Conservation (phyloP, 768 basidiomycete species). For the Xerocomellus dryophilus region DNA sequence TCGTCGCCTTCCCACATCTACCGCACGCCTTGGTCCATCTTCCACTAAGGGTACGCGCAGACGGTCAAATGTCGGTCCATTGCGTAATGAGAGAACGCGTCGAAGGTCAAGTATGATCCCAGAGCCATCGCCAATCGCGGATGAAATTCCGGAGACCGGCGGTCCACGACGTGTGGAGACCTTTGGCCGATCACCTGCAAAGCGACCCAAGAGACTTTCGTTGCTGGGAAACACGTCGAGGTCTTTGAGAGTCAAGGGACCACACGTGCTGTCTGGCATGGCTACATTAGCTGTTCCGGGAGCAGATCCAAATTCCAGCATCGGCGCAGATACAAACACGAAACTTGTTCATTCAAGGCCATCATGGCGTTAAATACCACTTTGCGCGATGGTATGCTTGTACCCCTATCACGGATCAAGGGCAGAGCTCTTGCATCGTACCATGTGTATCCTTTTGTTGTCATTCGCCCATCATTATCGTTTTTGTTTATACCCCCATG, state of each 20-base stretch:
- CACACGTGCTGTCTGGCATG: constrained; percentile 32
- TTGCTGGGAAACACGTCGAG: constrained; percentile 42
- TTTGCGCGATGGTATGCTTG: constrained; percentile 1
- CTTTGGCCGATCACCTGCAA: constrained; percentile 50
- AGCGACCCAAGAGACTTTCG: constrained; percentile 57
- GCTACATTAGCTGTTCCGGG: constrained; percentile 31
- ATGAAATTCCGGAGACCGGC: constrained; percentile 32
- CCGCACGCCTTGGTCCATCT: constrained; percentile 36
- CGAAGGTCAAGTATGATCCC: constrained; percentile 81
- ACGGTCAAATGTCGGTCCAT: constrained; percentile 73
- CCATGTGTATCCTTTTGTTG: constrained; percentile 6
- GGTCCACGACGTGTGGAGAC: constrained; percentile 44
- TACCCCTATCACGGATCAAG: constrained; percentile 10
- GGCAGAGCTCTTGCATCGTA: constrained; percentile 20
- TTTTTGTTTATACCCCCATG: constrained; percentile 21
- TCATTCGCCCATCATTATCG: constrained; percentile 9
- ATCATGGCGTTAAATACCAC: constrained; percentile 51
- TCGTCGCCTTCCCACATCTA: constrained; percentile 48
- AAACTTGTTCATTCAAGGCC: constrained; percentile 42
- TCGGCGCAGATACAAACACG: constrained; percentile 48
- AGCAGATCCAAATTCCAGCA: constrained; percentile 41
- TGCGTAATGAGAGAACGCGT: constrained; percentile 68
- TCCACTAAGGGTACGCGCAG: constrained; percentile 45
- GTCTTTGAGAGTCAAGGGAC: constrained; percentile 33
- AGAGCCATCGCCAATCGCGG: constrained; percentile 50